Percentiles rank a stretch among this genome's conserved stretches.
Conservation (phyloP, 192 early-diverging fungal species). For the Haplosporangium gracile region DNA sequence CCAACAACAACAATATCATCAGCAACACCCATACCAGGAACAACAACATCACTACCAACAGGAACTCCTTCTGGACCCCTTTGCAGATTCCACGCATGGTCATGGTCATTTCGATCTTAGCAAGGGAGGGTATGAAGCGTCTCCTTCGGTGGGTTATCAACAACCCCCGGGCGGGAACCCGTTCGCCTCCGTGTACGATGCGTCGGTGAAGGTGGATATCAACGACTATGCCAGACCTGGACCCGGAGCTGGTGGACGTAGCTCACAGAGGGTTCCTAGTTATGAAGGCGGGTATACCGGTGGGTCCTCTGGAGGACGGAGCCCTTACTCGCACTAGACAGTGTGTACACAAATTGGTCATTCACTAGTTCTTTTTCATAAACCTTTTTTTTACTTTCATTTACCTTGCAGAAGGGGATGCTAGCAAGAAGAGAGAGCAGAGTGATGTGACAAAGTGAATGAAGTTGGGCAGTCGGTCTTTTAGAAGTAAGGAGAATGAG, state of each 20-base stretch:
- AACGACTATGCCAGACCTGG: not conserved
- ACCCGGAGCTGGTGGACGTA: not conserved
- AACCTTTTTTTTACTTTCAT: no score
- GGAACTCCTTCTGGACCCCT: not conserved
- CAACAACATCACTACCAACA: constrained; percentile 3
- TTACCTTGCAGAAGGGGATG: no score
- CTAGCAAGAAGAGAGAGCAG: no score
- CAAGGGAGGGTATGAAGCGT: not conserved
- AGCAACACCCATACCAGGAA: constrained; percentile 2
- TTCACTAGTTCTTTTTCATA: no score
- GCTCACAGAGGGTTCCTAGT: not conserved
- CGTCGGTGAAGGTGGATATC: not conserved
- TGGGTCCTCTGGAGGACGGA: no score
- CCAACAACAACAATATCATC: not conserved
- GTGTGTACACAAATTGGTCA: no score
- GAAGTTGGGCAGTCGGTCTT: no score
- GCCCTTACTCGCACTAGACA: no score
- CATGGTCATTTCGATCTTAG: not conserved
- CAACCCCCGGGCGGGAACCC: not conserved
- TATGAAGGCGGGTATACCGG: no score
- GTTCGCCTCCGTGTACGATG: not conserved
- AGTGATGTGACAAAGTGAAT: no score
- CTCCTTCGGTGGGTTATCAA: not conserved
- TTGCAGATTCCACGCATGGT: not conserved
- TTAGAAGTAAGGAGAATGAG: not conserved